Base-by-base conservation (phyloP, 148 eudicot genomes). In the Suaeda aralocaspica region DNA sequence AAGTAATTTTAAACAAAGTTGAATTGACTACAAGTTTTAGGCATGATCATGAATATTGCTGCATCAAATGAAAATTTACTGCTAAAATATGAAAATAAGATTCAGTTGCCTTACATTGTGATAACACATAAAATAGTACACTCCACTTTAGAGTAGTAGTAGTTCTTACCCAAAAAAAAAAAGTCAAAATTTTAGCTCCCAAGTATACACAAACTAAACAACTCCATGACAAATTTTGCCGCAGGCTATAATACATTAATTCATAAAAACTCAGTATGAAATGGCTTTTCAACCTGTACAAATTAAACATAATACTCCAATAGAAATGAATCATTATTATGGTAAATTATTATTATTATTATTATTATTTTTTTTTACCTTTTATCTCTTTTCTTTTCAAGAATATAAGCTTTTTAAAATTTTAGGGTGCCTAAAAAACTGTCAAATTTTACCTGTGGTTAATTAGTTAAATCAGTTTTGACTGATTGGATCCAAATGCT, bases 231-330 rank as follows among this genome's bases (percentile, higher is more conserved):
- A 26, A 69, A 63, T 42, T n/a, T 53, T 31, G 26, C 36, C 64
- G 79, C 64, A 75, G 74, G 78, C 44, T 61, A 22, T 75, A 62
- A 73, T 75, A 75, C 36, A 53, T 69, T 52, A 61, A 63, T 62
- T 33, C n/a, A 57, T 44, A 28, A 22, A 26, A 9, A 7, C 39
- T n/a, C 24, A 45, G 28, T 13, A 48, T 63, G 75, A 62, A 7
- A 71, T 46, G 74, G 4, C 59, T 61, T 71, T 61, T 61, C 67
- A 48, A 14, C 8, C 29, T 21, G n/a, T 24, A 7, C 41, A 36
- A 36, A 3, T 36, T 36, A 36, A 3, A 36, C 8, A 36, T 36
- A 36, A 3, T 36, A 36, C 4, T 36, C 19, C 1, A 51, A 22
- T 50, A 18, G 26, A 25, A 28, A 26, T 15, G 24, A 25, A 7